phyloP scores from a whole-genome alignment of 2,329 filamentous ascomycete species.

The Phaeoacremonium minimum region DNA sequence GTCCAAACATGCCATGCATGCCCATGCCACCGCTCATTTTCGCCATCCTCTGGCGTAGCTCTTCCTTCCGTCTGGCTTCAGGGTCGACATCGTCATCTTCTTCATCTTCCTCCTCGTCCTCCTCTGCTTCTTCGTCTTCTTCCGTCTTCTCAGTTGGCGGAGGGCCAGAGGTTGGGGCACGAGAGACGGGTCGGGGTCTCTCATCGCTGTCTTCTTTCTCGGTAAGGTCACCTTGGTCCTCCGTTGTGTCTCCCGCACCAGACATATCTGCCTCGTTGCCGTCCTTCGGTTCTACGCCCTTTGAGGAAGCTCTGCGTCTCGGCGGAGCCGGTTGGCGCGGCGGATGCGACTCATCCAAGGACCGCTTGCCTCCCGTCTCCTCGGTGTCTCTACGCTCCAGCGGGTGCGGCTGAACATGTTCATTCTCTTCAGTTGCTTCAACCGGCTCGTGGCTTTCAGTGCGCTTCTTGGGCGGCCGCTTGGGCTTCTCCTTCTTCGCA shows the following conservation, averaged over 20 bases:
- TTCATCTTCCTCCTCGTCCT: slow-evolving; percentile 48
- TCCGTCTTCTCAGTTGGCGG: slow-evolving; percentile 30
- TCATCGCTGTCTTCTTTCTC: slow-evolving; percentile 75
- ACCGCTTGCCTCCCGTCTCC: slow-evolving; percentile 43
- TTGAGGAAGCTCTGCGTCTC: slow-evolving; percentile 47
- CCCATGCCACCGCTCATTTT: slow-evolving; percentile 98
- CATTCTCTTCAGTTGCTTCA: slow-evolving; percentile 24
- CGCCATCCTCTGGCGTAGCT: slow-evolving; percentile 91
- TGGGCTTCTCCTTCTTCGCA: slow-evolving; percentile 84
- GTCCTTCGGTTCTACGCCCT: slow-evolving; percentile 45
- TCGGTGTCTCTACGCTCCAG: slow-evolving; percentile 43
- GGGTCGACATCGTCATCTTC: slow-evolving; percentile 79
- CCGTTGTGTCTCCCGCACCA: slow-evolving; percentile 59
- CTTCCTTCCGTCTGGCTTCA: slow-evolving; percentile 78
- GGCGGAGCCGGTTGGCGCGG: slow-evolving; percentile 34
- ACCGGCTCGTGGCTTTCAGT: slow-evolving; percentile 39
- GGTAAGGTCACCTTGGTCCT: slow-evolving; percentile 54
- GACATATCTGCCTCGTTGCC: slow-evolving; percentile 64
- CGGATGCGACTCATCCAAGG: slow-evolving; percentile 43
- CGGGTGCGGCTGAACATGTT: slow-evolving; percentile 23
- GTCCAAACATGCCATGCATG: slow-evolving; percentile 90
- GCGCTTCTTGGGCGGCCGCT: slow-evolving; percentile 68
- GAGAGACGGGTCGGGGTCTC: slow-evolving; percentile 34
- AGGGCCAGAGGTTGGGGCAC: slow-evolving; percentile 31
- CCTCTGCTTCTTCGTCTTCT: slow-evolving; percentile 30